Base-by-base conservation (phyloP, 495 filamentous ascomycete species). In the Aspergillus egyptiacus region DNA sequence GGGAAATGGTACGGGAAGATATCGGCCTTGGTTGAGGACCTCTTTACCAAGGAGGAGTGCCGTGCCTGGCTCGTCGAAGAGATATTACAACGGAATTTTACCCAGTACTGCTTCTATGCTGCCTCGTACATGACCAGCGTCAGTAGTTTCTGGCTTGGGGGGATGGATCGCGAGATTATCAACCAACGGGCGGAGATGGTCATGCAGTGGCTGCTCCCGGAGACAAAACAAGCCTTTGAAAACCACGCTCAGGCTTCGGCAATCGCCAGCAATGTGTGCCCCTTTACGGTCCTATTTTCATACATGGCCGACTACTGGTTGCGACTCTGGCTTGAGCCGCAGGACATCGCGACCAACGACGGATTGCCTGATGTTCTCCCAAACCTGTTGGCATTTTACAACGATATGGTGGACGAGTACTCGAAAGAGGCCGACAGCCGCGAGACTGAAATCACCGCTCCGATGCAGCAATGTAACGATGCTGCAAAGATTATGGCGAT, bases 231-330 rank as follows among this genome's bases (percentile, higher is more conserved):
- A 17, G 33, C 3, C 3, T 35, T 35, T 18, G 33, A 35, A 35
- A 15, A 37, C 4, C 7, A 22, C 22, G 35, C 35, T 13, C 35
- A 18, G 3, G 2, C 15, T 11, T 37, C 35, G 1, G 18, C 35
- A 3, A 6, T 37, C 2, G 35, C 35, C 2, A 22, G 17, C 17
- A 18, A 37, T 22, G 35, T 3, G 18, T 22, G 14, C 20, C 18
- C 25, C 14, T 51, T 25, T 45, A 44, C 48, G 30, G 30, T 51
- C 2, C 38, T 42, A 3, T 51, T 44, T 18, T 51, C 37, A 5
- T 45, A 27, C 18, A 36, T 35, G 38, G 48, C 17, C 1, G 25
- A 15, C 28, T 33, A 27, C 39, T 22, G 2, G 17, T 7, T 1
- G 3, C 18, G 17, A 9, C 17, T 1, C 3, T 37, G 35, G 35